phyloP scores from a whole-genome alignment of 2,329 filamentous ascomycete genomes.

The Calonectria honghensis region DNA sequence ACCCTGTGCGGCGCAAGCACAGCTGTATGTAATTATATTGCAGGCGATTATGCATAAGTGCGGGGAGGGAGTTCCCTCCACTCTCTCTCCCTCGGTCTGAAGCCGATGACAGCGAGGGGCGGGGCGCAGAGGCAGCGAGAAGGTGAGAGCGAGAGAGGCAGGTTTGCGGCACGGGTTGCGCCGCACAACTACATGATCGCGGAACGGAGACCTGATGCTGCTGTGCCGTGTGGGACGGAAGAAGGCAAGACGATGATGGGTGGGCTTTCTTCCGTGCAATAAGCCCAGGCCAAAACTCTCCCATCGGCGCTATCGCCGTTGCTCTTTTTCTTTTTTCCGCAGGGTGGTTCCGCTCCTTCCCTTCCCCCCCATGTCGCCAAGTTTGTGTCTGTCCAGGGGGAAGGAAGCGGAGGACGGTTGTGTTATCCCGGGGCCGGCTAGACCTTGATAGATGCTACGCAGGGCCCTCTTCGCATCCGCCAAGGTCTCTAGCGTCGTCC shows the following conservation, averaged over 20 bases:
- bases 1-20: conserved; percentile 5
- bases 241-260: neutral
- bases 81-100: conserved; percentile 15
- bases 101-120: conserved; percentile 1
- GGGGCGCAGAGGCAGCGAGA: neutral
- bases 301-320: conserved; percentile 15
- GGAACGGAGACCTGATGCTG: neutral
- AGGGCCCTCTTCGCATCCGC: neutral
- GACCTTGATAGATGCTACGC: conserved; percentile 13
- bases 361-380: neutral
- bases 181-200: neutral
- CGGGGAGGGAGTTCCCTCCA: neutral
- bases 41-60: conserved; percentile 22
- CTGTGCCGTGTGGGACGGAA: neutral
- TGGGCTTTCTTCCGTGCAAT: neutral
- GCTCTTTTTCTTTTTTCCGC: conserved; percentile 8
- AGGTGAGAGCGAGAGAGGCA: neutral
- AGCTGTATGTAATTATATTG: conserved; percentile 24
- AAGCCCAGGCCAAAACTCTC: neutral
- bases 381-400: neutral
- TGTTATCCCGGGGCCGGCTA: conserved; percentile 9
- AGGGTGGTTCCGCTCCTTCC: neutral
- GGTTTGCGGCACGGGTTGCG: neutral
- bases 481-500: conserved; percentile 15
- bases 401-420: neutral